Base-by-base conservation (phyloP, 257 asterid species). In the Nicotiana otophora region DNA sequence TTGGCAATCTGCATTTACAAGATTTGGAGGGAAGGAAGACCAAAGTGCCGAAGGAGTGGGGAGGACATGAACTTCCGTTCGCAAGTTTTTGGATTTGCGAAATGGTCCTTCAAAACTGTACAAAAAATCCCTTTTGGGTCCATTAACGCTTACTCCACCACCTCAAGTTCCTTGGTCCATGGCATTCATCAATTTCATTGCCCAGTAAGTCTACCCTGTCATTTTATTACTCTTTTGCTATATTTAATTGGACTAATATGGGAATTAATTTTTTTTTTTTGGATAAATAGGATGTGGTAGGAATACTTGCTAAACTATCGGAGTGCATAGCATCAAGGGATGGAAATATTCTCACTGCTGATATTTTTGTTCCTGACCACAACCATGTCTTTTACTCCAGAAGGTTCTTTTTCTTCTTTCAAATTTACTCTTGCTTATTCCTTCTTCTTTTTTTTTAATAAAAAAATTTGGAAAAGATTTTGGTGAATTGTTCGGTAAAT, bases 281-380 rank as follows among this genome's bases (percentile, higher is more conserved):
- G 68, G 76, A 58, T 69, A 82, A 34, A 77, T 61, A 96, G 99
- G 99, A 96, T 88, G 98, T 69, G 83, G 92, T 96, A 69, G 98
- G 99, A 87, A 92, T 96, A 76, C 97, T 96, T 63, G 93, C 97
- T 48, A 96, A 90, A 82, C 78, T 96, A 79, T 96, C 98, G 17
- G 97, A 96, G 51, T 96, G 99, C 86, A 92, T 96, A 83, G 97
- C 99, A 84, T 92, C 97, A 83, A 90, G 88, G 77, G 97, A 97
- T 55, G 99, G 98, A 46, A 94, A 94, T 90, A 96, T 96, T 86
- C 97, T 94, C 39, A 89, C 19, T 82, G 98, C 98, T 83, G 99
- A 94, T 86, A 84, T 96, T 83, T 96, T 94, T 80, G 99, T 96
- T 81, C 99, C 99, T 0, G 96, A 96, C 76, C 89, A 91, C 60